These are phyloP conservation scores for Malus sieversii DNA, from an alignment of 306 rosid species.

Conservation along the genomic window DNA sequence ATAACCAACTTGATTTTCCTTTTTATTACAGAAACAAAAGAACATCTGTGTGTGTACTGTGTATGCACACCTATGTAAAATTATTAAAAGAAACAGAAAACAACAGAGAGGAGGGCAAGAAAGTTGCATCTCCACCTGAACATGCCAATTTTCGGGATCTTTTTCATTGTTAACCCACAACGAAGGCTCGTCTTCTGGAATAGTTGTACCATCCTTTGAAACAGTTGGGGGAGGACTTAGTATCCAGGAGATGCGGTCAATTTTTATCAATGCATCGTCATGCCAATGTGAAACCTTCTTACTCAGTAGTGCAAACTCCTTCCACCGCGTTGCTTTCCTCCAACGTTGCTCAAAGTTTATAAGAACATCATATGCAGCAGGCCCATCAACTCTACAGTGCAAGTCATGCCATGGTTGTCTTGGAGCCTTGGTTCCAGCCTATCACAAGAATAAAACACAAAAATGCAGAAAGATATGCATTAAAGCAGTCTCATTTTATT, in stretches of 20 bases:
- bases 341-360: constrained; percentile 94
- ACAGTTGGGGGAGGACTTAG: constrained; percentile 43
- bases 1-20: constrained; percentile 2
- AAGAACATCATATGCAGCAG: constrained; percentile 94
- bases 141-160: constrained; percentile 84
- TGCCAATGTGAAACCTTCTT: constrained; percentile 50
- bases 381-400: constrained; percentile 91
- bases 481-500: neutral
- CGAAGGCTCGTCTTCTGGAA: constrained; percentile 56
- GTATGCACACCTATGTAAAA: neutral
- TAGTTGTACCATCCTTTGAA: constrained; percentile 17
- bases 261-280: constrained; percentile 71
- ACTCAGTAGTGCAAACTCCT: constrained; percentile 53
- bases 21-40: neutral
- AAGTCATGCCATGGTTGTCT: constrained; percentile 98
- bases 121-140: constrained; percentile 56
- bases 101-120: constrained; percentile 3
- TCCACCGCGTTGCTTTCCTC: constrained; percentile 76
- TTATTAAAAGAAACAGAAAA: neutral
- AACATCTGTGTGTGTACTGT: too few species aligned
- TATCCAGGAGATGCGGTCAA: constrained; percentile 92
- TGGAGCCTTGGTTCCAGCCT: constrained; percentile 78
- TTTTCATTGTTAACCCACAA: constrained; percentile 49
- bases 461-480: neutral
- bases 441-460: constrained; percentile 9